Base-by-base conservation (phyloP, 768 basidiomycete genomes). In the Termitomyces sp. region DNA sequence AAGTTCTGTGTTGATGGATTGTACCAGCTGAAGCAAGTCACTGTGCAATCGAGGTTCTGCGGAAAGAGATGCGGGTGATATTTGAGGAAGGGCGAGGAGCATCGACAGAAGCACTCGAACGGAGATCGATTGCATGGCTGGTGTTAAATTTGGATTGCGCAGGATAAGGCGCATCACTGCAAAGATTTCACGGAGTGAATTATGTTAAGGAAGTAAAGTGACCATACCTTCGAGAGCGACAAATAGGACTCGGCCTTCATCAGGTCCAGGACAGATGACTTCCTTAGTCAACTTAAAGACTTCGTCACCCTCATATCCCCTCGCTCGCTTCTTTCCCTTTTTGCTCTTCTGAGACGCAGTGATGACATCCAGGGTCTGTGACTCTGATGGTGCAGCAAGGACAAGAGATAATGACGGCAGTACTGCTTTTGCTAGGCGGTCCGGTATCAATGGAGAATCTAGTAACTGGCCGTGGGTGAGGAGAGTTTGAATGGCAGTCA, bases 231-330 rank as follows among this genome's bases (percentile, higher is more conserved):
- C 78, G 13, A 90, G 68, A 14, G 87, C 79, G 13, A 68, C 61
- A 12, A 90, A 69, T 24, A 89, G 61, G 24, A 77, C 72, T 27
- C 83, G 71, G 22, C 80, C 82, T 16, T 89, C 86, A 30, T 77
- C 76, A 3, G 56, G 51, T 0, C 79, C 80, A 1, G 77, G 70
- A 64, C 82, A 88, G 20, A 85, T 63, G 8, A 81, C 74, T 45
- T 77, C 69, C 45, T 75, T 74, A 2, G 78, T 68, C 8, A 72
- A 64, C 53, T 79, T 83, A 70, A 94, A 85, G 5, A 88, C 72
- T 64, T 88, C 89, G 54, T 90, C 90, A 10, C 84, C 89, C 69
- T 93, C 89, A 62, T 85, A 92, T 13, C 79, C 85, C 22, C 85
- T 81, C 20, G 80, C 78, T 46, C 87, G 77, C 68, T 90, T 93